Base-by-base conservation (phyloP, 495 filamentous ascomycete genomes). In the Astrothelium subdiscretum region DNA sequence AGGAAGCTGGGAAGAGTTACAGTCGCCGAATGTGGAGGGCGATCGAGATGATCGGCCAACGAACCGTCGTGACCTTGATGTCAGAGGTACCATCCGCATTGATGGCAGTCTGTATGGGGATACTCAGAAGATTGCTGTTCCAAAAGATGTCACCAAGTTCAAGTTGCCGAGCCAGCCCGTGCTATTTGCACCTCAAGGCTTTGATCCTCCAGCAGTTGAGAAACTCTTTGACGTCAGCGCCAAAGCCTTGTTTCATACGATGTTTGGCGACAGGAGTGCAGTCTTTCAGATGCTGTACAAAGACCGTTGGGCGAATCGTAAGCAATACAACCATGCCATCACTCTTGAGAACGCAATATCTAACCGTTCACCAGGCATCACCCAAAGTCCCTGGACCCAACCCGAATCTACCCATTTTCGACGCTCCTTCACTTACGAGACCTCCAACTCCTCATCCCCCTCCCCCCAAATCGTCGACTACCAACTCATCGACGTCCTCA, bases 201-300 rank as follows among this genome's bases (percentile, higher is more conserved):
- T 95, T 80, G 84, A 88, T 60, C 78, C 80, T 62, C 75, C 86
- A 6, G 76, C 79, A 29, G 80, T 87, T 1, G 90, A 96, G 70
- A 84, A 87, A 63, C 78, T 87, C 51, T 92, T 95, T 67, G 87
- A 94, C 62, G 81, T 97, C 59, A 92, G 87, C 65, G 84, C 94
- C 18, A 97, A 97, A 72, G 90, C 91, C 1, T 80, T 96, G 32
- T 97, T 97, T 73, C 94, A 97, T 69, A 87, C 97, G 11, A 80
- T 98, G 60, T 97, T 97, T 68, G 94, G 94, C 31, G 94, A 98
- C 71, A 95, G 89, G 73, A 92, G 88, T 75, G 87, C 90, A 44
- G 85, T 98, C 35, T 97, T 95, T 80, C 92, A 95, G 68, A 85
- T 89, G 65, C 78, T 97, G 24, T 91, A 97, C 68, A 86, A 89